Evolutionary conservation across 805 yeast species (phyloP).

Genomic region (Suhomyces emberorum): DNA sequence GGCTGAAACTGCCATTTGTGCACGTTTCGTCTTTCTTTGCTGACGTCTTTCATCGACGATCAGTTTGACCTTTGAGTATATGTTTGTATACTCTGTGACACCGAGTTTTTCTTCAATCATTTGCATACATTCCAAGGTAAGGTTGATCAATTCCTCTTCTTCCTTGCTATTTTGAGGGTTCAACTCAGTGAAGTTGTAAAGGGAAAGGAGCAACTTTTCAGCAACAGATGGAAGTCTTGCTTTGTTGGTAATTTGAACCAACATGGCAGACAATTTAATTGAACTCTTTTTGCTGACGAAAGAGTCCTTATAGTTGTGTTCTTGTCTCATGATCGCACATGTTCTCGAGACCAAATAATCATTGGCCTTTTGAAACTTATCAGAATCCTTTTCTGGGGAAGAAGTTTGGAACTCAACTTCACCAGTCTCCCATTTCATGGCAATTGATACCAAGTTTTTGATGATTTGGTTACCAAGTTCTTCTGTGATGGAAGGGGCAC

Average conservation of each 20-base stretch:
- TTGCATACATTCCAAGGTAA: slow-evolving; percentile 64
- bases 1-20: slow-evolving; percentile 68
- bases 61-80: slow-evolving; percentile 63
- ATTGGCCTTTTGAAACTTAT: slow-evolving; percentile 30
- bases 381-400: slow-evolving; percentile 16
- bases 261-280: slow-evolving; percentile 68
- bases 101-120: slow-evolving; percentile 69
- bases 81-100: slow-evolving; percentile 58
- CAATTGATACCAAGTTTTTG: slow-evolving; percentile 60
- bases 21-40: slow-evolving; percentile 72
- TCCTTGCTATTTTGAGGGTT: slow-evolving; percentile 37
- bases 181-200: slow-evolving; percentile 47
- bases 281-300: slow-evolving; percentile 61
- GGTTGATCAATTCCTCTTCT: slow-evolving; percentile 48
- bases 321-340: slow-evolving; percentile 63
- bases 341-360: slow-evolving; percentile 65
- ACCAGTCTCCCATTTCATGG: slow-evolving; percentile 57
- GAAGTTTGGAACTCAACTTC: slow-evolving; percentile 31
- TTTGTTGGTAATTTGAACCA: slow-evolving; percentile 46
- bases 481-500: slow-evolving; percentile 71
- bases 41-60: slow-evolving; percentile 58
- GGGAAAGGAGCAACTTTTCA: slow-evolving; percentile 51
- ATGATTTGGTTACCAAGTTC: slow-evolving; percentile 61
- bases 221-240: slow-evolving; percentile 42
- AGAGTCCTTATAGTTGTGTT: slow-evolving; percentile 50